These are phyloP conservation scores for Tieghemiomyces parasiticus DNA, from an alignment of 192 early-diverging fungal genomes.

Conservation along the genomic window DNA sequence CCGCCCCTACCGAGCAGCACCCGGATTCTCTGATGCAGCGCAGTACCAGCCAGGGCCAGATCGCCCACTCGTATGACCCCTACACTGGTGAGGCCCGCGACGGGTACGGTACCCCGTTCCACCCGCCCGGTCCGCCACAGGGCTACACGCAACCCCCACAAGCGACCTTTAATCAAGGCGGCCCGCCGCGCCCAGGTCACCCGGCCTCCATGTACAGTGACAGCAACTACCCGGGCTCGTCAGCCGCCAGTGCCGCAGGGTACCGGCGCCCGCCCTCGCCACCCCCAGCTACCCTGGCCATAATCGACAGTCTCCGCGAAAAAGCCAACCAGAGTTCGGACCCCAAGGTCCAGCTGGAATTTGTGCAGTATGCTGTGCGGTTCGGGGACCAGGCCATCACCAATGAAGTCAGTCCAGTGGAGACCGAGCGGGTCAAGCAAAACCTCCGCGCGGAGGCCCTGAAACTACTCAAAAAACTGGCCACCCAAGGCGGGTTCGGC, in stretches of 20 bases:
- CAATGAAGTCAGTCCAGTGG: constrained; percentile 48
- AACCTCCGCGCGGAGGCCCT: constrained; percentile 67
- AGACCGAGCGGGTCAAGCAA: constrained; percentile 22
- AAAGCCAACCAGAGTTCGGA: constrained; percentile 43
- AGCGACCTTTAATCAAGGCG: too few species aligned
- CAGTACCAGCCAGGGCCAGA: too few species aligned
- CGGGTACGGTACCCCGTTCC: too few species aligned
- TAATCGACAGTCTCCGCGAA: constrained; percentile 25
- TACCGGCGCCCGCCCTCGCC: not conserved
- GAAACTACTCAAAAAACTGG: constrained; percentile 74
- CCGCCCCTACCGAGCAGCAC: not conserved
- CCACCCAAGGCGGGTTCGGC: constrained; percentile 45
- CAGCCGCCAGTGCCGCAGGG: not conserved
- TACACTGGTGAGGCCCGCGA: too few species aligned
- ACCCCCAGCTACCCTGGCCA: constrained; percentile 21
- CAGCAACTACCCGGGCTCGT: not conserved
- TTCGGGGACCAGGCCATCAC: constrained; percentile 48
- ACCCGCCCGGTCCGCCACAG: too few species aligned
- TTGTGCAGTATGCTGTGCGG: constrained; percentile 77
- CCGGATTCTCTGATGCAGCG: too few species aligned
- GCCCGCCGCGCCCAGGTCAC: too few species aligned
- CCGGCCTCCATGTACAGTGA: constrained; percentile 4
- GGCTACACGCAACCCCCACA: too few species aligned
- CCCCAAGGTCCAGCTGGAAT: constrained; percentile 59
- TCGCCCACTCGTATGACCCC: too few species aligned